Conservation (phyloP, 2,329 filamentous ascomycete species). For the Ophiostoma novo-ulmi region DNA sequence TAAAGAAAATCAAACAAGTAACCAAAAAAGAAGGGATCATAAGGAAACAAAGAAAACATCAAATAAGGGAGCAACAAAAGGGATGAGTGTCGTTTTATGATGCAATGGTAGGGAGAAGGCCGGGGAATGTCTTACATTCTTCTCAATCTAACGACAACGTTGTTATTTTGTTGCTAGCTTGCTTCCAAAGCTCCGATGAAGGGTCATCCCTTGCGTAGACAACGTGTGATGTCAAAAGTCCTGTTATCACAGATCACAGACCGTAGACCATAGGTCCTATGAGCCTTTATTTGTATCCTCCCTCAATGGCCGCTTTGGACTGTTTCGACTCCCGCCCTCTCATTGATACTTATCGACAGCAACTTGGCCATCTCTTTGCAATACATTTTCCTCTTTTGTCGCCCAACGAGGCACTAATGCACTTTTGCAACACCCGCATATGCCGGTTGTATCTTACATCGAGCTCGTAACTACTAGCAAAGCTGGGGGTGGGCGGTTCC, state of each 20-base stretch:
- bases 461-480: neutral
- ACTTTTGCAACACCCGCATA: neutral
- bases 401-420: neutral
- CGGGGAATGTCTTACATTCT: neutral
- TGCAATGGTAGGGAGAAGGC: slow-evolving; percentile 6
- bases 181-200: neutral
- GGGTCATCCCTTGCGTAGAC: slow-evolving; percentile 9
- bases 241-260: too few relatives aligned
- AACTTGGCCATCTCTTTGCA: too few relatives aligned
- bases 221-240: neutral
- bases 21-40: neutral
- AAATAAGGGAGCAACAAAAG: neutral
- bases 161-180: neutral
- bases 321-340: neutral
- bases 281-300: neutral
- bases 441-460: neutral
- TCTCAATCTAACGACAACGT: neutral
- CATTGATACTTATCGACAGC: too few relatives aligned
- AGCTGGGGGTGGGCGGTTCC: neutral
- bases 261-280: too few relatives aligned
- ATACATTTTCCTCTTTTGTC: neutral
- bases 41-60: neutral
- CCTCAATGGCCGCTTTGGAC: neutral
- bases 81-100: neutral
- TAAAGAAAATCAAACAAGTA: neutral